Percentiles rank a stretch among this genome's conserved stretches.
Conservation (phyloP, 805 yeast species). For the Candida ipomoeae region DNA sequence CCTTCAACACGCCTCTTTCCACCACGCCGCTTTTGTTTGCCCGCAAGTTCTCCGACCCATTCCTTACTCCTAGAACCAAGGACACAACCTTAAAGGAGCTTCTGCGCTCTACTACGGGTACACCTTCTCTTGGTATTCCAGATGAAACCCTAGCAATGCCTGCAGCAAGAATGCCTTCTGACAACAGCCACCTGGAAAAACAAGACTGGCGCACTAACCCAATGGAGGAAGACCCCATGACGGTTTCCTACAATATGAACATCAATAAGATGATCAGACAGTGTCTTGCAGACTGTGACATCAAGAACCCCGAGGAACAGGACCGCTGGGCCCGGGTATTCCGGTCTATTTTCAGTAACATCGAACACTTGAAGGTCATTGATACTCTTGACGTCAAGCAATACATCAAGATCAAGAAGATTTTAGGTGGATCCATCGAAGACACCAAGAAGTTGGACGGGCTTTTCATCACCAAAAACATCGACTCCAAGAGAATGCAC, state of each 20-base stretch:
- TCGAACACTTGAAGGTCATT: constrained; percentile 59
- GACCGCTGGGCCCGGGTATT: constrained; percentile 60
- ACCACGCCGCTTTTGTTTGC: neutral
- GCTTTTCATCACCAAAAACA: constrained; percentile 73
- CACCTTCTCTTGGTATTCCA: neutral
- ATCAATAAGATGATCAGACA: constrained; percentile 54
- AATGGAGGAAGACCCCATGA: constrained; percentile 1
- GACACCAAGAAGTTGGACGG: constrained; percentile 71
- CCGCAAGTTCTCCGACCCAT: constrained; percentile 1
- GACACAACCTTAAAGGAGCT: neutral
- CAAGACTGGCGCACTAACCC: neutral
- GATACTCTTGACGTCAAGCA: constrained; percentile 83
- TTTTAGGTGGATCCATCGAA: constrained; percentile 66
- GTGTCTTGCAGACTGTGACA: constrained; percentile 56
- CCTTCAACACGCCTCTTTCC: constrained; percentile 17
- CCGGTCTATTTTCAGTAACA: constrained; percentile 46
- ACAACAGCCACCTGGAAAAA: neutral
- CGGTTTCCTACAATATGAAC: constrained; percentile 33
- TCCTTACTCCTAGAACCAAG: neutral
- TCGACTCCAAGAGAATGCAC: constrained; percentile 81
- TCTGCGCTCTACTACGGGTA: neutral
- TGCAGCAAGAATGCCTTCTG: neutral
- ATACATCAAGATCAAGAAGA: constrained; percentile 80
- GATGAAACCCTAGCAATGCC: neutral
- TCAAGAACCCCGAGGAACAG: constrained; percentile 31